Evolutionary conservation across 352 stramenopile species (phyloP), one percentile per base, ranked within the genome.

Genomic region (Phytophthora europaea): DNA sequence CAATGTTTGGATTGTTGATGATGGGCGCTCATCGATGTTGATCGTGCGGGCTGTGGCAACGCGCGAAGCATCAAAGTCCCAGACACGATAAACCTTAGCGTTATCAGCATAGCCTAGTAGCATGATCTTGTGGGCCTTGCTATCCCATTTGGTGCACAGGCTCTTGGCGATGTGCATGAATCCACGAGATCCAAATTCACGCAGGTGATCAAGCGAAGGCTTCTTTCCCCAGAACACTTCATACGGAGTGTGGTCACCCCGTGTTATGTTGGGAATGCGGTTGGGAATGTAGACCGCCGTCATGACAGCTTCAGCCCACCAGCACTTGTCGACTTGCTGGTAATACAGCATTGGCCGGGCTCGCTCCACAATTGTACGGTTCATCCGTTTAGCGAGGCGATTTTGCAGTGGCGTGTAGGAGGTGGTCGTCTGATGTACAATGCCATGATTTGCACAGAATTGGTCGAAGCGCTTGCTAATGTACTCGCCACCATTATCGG

Each of bases 141-240:
- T 47, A 16, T 80, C 36, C 45, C 40, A 65, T 38, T 80, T 76
- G 1, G 36, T 68, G 1, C 55, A 23, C 6, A 63, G 15, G 0
- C 16, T 26, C 31, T 76, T 80, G 36, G 65, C 67, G 2, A 76
- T 28, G 40, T 59, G 43, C 20, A 67, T 52, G 55, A 51, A 80
- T 9, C 16, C 57, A 34, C n/a, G 54, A 15, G 59, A 68, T 10
- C 57, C 72, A 58, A 76, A 76, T 2, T 67, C 51, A 10, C 67
- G 48, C 10, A 73, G 20, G 20, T 76, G 51, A 31, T 79, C 57
- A 1, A 73, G 16, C 16, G 8, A 16, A 13, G 70, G 62, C 54
- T 52, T 15, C 40, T 38, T 50, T 12, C 33, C 53, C 22, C 28
- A 26, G 2, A 75, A 43, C 3, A 45, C 33, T 63, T 72, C 59